Conservation (phyloP, 306 rosid genomes). For the Prinsepia uniflora region DNA sequence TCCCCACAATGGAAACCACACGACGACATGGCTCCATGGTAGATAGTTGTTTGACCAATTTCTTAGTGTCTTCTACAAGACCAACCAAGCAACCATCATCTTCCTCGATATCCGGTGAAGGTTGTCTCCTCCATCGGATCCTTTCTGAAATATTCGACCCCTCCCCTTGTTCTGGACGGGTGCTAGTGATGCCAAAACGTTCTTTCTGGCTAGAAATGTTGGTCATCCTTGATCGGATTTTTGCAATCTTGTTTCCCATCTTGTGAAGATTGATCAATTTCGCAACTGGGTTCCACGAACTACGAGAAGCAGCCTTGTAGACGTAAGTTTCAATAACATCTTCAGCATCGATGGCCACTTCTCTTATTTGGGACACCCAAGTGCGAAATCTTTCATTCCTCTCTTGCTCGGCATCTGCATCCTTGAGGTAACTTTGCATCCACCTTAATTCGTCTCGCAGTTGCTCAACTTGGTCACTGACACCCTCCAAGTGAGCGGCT, state of each 20-base stretch:
- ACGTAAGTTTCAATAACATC: slow-evolving; percentile 36
- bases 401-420: slow-evolving; percentile 44
- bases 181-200: neutral
- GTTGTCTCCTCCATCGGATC: neutral
- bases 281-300: slow-evolving; percentile 17
- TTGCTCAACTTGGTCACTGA: slow-evolving; percentile 10
- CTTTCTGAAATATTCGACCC: neutral
- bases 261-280: slow-evolving; percentile 25
- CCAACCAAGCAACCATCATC: slow-evolving; percentile 5
- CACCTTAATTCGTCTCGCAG: slow-evolving; percentile 29
- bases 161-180: no score
- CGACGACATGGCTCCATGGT: neutral
- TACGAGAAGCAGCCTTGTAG: slow-evolving; percentile 4
- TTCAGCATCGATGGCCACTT: slow-evolving; percentile 38
- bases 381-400: slow-evolving; percentile 30
- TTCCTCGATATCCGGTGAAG: neutral
- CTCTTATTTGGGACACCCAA: slow-evolving; percentile 42
- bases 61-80: neutral
- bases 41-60: neutral
- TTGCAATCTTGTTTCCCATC: neutral
- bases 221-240: neutral
- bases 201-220: neutral
- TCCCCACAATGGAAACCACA: slow-evolving; percentile 12
- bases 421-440: slow-evolving; percentile 41
- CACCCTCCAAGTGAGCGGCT: neutral